Percentiles rank a stretch among this genome's conserved stretches.
These are phyloP conservation scores for Naganishia sp. DNA, from an alignment of 1,284 basidiomycete genomes.

Conservation along the genomic window DNA sequence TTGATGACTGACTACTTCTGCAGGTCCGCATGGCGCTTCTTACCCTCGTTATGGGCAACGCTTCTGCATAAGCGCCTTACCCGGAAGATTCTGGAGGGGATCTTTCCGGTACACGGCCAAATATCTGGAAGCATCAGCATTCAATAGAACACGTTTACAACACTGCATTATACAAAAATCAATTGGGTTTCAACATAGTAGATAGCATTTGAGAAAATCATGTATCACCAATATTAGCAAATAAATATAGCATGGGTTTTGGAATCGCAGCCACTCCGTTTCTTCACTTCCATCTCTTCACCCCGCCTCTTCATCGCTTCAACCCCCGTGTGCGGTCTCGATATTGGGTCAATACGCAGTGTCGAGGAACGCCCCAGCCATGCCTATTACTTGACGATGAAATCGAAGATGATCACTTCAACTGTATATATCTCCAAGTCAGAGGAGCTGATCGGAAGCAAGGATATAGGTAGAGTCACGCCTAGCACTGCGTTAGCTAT, in stretches of 20 bases:
- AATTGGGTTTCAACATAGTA: slow-evolving; percentile 9
- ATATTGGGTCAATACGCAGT: no score
- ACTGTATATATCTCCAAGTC: no score
- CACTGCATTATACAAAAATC: slow-evolving; percentile 8
- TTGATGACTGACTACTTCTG: background rate
- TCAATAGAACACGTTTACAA: slow-evolving; percentile 10
- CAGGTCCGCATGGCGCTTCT: slow-evolving; percentile 77
- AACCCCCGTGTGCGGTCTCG: no score
- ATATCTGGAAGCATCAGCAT: no score
- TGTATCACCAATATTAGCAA: slow-evolving; percentile 3
- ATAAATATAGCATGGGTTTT: slow-evolving; percentile 6
- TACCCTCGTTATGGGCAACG: slow-evolving; percentile 61
- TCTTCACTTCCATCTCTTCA: no score
- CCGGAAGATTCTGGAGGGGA: slow-evolving; percentile 24
- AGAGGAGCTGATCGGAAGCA: no score
- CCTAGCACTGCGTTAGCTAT: no score
- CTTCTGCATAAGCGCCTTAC: slow-evolving; percentile 11
- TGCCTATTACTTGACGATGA: no score
- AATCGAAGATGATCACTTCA: no score
- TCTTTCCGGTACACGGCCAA: slow-evolving; percentile 1
- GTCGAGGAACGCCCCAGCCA: no score
- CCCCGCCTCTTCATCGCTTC: no score
- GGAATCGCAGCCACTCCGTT: background rate
- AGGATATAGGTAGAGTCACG: no score
- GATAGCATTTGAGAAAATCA: background rate